phyloP scores from a whole-genome alignment of 306 rosid species.

The Astragalus glycyphyllos region DNA sequence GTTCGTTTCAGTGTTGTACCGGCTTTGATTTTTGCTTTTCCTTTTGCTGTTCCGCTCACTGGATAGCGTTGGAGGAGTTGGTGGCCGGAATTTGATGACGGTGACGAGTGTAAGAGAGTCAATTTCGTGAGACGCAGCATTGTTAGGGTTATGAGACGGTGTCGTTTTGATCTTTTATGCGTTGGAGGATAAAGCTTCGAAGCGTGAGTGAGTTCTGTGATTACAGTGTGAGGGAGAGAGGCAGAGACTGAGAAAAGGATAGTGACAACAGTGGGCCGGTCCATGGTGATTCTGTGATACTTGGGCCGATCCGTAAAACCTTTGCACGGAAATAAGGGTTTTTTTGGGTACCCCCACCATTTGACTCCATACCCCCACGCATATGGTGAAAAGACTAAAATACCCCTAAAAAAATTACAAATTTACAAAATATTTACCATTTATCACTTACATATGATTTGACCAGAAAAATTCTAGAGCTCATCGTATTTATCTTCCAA shows the following conservation, averaged over 20 bases:
- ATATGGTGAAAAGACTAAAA: no score
- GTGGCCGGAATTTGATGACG: neutral
- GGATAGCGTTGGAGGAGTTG: constrained; percentile 50
- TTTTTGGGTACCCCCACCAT: no score
- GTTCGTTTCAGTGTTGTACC: constrained; percentile 51
- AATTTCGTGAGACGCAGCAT: constrained; percentile 50
- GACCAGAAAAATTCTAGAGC: no score
- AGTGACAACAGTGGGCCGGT: no score
- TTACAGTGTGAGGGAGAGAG: neutral
- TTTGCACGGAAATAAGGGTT: no score
- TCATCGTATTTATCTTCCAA: no score
- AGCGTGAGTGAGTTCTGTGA: neutral
- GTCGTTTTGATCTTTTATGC: neutral
- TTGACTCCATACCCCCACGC: no score
- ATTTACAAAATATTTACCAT: no score
- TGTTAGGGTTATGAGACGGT: constrained; percentile 2
- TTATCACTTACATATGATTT: no score
- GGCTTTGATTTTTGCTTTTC: constrained; percentile 54
- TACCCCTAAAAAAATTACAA: no score
- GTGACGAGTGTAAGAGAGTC: constrained; percentile 2
- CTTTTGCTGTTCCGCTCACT: constrained; percentile 56
- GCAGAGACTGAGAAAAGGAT: neutral
- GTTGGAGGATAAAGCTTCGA: neutral
- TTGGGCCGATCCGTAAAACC: no score
- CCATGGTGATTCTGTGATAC: neutral